Evolutionary conservation across 2,329 filamentous ascomycete species (phyloP).

Genomic region (Trichoderma sp.): DNA sequence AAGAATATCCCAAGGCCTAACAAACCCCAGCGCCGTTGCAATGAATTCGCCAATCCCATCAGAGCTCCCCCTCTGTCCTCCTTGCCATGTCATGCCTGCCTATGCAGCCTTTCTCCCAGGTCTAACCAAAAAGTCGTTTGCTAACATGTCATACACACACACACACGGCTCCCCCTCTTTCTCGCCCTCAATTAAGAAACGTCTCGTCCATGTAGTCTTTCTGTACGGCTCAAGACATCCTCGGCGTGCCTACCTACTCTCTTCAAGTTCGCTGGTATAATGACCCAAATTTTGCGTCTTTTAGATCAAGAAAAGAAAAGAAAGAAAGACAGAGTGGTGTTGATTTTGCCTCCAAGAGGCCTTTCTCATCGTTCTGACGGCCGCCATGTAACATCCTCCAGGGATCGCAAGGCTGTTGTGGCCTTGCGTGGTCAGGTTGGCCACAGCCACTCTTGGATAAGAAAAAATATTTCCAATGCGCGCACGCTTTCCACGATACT

Average conservation of each 20-base stretch:
- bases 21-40: conserved; percentile 22
- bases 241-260: neutral
- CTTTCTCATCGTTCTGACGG: neutral
- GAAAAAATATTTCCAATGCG: neutral
- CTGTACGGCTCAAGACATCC: neutral
- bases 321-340: neutral
- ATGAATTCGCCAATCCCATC: conserved; percentile 16
- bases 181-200: neutral
- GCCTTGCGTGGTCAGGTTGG: neutral
- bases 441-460: neutral
- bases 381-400: neutral
- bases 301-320: neutral
- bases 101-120: neutral
- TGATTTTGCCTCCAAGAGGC: neutral
- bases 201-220: neutral
- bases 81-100: conserved; percentile 1
- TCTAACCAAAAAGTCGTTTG: conserved; percentile 13
- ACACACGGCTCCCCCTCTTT: neutral
- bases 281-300: neutral
- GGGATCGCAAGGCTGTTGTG: neutral
- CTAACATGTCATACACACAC: neutral
- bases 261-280: neutral
- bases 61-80: neutral
- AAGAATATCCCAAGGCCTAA: neutral
- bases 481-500: neutral